These are phyloP conservation scores for Heliamphora exappendiculata DNA, from an alignment of 148 eudicot species.

Conservation along the genomic window DNA sequence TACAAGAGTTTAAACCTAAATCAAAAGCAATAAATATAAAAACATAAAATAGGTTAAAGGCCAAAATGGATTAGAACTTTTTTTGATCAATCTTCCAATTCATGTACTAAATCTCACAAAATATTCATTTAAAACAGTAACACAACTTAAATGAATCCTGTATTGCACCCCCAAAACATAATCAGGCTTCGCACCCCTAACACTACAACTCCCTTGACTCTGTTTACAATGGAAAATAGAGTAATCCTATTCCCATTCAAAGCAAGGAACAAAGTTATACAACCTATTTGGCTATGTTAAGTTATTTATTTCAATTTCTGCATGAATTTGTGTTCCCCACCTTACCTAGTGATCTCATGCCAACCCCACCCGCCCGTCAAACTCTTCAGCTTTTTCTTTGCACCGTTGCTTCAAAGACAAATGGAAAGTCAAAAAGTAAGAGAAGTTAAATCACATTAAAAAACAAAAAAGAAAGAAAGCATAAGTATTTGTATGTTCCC, in stretches of 20 bases:
- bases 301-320: slow-evolving; percentile 19
- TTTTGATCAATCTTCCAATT: slow-evolving; percentile 12
- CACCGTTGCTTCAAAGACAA: slow-evolving; percentile 11
- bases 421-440: slow-evolving; percentile 6
- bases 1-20: too few relatives aligned
- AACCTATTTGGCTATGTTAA: slow-evolving; percentile 12
- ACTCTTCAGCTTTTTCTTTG: slow-evolving; percentile 1
- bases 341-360: slow-evolving; percentile 22
- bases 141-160: too few relatives aligned
- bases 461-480: not conserved
- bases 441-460: slow-evolving; percentile 5
- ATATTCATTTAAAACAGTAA: too few relatives aligned
- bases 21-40: too few relatives aligned
- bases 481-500: not conserved
- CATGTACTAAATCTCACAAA: too few relatives aligned
- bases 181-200: too few relatives aligned
- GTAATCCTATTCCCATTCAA: slow-evolving; percentile 7
- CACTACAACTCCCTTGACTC: slow-evolving; percentile 12
- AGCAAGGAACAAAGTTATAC: slow-evolving; percentile 10
- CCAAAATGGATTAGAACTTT: too few relatives aligned
- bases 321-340: slow-evolving; percentile 50
- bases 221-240: slow-evolving; percentile 17
- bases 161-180: too few relatives aligned
- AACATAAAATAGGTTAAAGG: too few relatives aligned
- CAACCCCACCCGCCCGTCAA: slow-evolving; percentile 1